These are phyloP conservation scores for Vitis cinerea DNA, from an alignment of 164 flowering plant species.

Conservation along the genomic window DNA sequence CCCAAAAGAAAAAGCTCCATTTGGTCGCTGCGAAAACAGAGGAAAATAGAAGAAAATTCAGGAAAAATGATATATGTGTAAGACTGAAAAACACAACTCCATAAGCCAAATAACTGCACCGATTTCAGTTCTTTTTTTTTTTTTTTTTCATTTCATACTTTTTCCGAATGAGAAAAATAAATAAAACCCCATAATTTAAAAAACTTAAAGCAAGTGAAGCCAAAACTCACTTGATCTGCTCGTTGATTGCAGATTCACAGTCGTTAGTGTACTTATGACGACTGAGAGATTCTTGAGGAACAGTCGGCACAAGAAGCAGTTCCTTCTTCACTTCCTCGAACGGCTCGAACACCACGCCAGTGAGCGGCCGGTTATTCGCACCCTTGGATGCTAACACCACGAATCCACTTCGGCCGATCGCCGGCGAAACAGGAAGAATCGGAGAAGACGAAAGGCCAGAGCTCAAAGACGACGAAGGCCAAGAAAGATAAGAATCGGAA, in stretches of 20 bases:
- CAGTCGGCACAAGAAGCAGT: slow-evolving; percentile 56
- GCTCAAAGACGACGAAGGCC: background rate
- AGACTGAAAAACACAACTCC: too few species aligned
- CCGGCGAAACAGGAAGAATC: slow-evolving; percentile 8
- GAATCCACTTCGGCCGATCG: slow-evolving; percentile 9
- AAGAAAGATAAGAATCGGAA: slow-evolving; percentile 21
- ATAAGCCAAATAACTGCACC: too few species aligned
- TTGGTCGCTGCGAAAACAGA: too few species aligned
- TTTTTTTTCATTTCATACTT: too few species aligned
- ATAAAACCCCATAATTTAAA: background rate
- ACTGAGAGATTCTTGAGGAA: slow-evolving; percentile 71
- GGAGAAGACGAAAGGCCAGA: slow-evolving; percentile 7
- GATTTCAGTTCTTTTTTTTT: too few species aligned
- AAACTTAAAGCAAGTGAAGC: background rate
- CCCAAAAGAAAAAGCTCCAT: too few species aligned
- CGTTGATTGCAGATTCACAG: slow-evolving; percentile 79
- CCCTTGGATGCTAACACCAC: slow-evolving; percentile 31
- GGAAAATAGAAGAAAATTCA: too few species aligned
- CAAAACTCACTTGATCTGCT: slow-evolving; percentile 78
- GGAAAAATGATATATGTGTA: too few species aligned
- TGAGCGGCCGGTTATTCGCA: slow-evolving; percentile 40
- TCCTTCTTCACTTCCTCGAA: slow-evolving; percentile 92
- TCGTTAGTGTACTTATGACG: slow-evolving; percentile 58
- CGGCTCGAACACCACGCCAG: slow-evolving; percentile 90
- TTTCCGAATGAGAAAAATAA: background rate